Percentiles rank a stretch among this genome's conserved stretches.
phyloP scores from a whole-genome alignment of 495 filamentous ascomycete genomes.

The Hypoxylon lenormandii region DNA sequence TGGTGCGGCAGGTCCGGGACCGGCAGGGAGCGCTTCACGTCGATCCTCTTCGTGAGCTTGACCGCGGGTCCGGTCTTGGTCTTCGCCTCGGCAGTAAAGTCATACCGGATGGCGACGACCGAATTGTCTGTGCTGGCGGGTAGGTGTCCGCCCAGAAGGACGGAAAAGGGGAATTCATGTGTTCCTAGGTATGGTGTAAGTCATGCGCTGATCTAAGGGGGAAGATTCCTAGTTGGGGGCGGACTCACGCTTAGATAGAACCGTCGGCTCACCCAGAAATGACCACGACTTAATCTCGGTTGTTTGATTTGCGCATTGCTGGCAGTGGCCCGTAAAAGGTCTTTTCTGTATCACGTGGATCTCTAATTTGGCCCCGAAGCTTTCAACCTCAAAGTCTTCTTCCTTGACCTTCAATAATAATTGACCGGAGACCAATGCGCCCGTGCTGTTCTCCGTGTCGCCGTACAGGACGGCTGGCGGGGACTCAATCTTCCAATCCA shows the following conservation, averaged over 20 bases:
- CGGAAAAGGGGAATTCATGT: constrained; percentile 91
- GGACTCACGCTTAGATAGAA: constrained; percentile 68
- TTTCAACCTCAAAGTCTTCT: constrained; percentile 71
- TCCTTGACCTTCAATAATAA: constrained; percentile 77
- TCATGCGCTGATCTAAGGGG: not conserved
- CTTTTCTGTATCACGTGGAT: constrained; percentile 77
- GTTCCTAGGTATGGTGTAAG: constrained; percentile 56
- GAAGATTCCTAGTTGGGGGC: not conserved
- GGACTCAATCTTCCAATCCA: constrained; percentile 86
- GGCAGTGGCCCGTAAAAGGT: constrained; percentile 80
- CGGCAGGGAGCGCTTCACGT: constrained; percentile 78
- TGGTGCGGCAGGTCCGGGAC: constrained; percentile 72
- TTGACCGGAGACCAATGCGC: constrained; percentile 88
- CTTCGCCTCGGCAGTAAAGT: constrained; percentile 76
- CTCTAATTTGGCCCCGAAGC: constrained; percentile 75
- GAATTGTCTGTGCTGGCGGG: constrained; percentile 81
- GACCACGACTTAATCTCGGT: constrained; percentile 82
- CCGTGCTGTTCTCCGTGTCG: constrained; percentile 76
- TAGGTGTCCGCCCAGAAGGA: constrained; percentile 85
- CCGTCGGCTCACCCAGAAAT: constrained; percentile 75
- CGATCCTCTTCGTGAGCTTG: constrained; percentile 71
- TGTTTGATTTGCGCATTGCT: constrained; percentile 74
- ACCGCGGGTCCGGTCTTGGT: constrained; percentile 68
- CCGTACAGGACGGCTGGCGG: constrained; percentile 89
- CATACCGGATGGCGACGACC: constrained; percentile 81